phyloP scores from a whole-genome alignment of 202 grass and related monocot species.

The Zizania palustris region DNA sequence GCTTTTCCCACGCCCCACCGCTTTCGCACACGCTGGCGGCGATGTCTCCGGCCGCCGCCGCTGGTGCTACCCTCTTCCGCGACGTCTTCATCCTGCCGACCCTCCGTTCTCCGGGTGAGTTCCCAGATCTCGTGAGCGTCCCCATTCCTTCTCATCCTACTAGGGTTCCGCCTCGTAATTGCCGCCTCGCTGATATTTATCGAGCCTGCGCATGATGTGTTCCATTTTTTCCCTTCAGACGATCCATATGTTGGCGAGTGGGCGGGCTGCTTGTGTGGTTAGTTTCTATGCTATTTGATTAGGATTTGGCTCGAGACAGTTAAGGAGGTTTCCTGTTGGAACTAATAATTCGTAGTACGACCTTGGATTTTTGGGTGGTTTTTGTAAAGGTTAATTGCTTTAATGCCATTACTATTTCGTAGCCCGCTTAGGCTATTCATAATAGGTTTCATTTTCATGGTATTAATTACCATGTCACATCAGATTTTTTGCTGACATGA shows the following conservation, averaged over 20 bases:
- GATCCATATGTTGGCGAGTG: not conserved
- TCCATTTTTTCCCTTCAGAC: not conserved
- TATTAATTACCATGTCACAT: no score
- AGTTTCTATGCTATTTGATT: slow-evolving; percentile 24
- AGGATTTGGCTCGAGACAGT: not conserved
- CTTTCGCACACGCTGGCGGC: slow-evolving; percentile 24
- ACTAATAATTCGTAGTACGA: not conserved
- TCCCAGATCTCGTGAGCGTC: slow-evolving; percentile 31
- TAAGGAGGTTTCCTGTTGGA: not conserved
- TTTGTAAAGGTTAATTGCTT: no score
- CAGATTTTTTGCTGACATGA: no score
- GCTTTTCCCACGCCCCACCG: slow-evolving; percentile 19
- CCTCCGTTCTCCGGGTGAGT: slow-evolving; percentile 28
- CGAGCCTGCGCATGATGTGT: not conserved
- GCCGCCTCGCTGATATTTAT: slow-evolving; percentile 10
- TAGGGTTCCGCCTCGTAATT: slow-evolving; percentile 24
- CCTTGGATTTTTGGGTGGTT: not conserved
- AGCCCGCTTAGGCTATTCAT: no score
- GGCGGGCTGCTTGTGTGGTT: not conserved
- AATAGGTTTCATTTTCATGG: no score
- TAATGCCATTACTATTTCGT: no score
- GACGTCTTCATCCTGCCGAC: not conserved
- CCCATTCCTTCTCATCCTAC: not conserved
- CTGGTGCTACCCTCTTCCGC: slow-evolving; percentile 2
- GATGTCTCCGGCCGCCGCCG: slow-evolving; percentile 26